phyloP scores from a whole-genome alignment of 2,329 filamentous ascomycete genomes.

The Fusarium nelsonii region DNA sequence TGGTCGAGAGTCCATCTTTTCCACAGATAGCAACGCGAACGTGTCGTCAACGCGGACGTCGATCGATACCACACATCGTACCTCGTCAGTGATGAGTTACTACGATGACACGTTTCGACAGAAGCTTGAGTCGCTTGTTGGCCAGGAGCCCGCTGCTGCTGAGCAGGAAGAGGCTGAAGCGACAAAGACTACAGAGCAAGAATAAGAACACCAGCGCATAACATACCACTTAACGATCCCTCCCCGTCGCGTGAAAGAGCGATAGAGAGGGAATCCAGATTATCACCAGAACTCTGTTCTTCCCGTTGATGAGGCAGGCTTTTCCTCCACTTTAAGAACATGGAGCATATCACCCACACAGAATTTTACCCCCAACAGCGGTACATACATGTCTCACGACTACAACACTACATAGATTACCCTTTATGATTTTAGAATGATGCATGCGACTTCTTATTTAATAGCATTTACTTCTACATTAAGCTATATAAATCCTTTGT shows the following conservation, averaged over 20 bases:
- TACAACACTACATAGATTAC: conserved; percentile 9
- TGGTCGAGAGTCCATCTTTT: conserved; percentile 25
- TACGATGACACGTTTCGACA: conserved; percentile 32
- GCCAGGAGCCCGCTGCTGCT: conserved; percentile 11
- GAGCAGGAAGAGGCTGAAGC: not conserved
- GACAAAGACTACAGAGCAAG: not conserved
- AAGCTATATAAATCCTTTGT: not conserved
- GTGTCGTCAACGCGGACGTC: conserved; percentile 24
- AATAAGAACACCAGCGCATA: not conserved
- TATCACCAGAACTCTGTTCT: conserved; percentile 11
- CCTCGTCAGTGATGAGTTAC: conserved; percentile 29
- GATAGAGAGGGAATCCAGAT: not conserved
- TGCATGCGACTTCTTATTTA: conserved; percentile 13
- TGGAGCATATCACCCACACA: conserved; percentile 8
- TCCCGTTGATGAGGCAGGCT: conserved; percentile 2
- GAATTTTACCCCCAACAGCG: not conserved
- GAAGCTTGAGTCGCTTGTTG: conserved; percentile 30
- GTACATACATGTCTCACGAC: conserved; percentile 11
- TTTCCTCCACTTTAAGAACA: conserved; percentile 8
- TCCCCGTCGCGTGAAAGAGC: not conserved
- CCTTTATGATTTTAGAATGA: conserved; percentile 15
- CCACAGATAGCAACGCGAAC: conserved; percentile 5
- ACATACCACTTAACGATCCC: not conserved
- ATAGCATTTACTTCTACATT: conserved; percentile 2
- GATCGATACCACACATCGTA: conserved; percentile 12